Percentiles rank a stretch among this genome's conserved stretches.
These are phyloP conservation scores for Cutaneotrichosporon arboriforme DNA, from an alignment of 1,284 basidiomycete genomes.

Conservation along the genomic window DNA sequence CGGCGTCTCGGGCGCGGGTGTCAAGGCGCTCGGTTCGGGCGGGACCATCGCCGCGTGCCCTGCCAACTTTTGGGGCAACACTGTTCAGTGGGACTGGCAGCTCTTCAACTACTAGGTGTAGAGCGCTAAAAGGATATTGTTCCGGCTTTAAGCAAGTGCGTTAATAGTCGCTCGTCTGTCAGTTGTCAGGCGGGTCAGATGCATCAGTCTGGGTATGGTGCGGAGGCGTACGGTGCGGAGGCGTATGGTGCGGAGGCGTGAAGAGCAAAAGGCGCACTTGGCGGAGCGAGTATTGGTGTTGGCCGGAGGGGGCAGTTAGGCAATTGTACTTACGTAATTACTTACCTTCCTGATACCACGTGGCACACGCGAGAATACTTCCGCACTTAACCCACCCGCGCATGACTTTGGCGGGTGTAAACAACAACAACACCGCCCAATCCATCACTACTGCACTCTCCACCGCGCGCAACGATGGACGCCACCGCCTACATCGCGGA, in stretches of 20 bases:
- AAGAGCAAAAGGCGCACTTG: too few species aligned
- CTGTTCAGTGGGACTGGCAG: constrained; percentile 36
- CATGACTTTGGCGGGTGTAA: not conserved
- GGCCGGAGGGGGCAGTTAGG: too few species aligned
- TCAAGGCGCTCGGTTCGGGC: constrained; percentile 22
- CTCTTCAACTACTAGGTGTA: constrained; percentile 21
- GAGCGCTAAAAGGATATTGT: too few species aligned
- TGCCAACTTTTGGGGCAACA: constrained; percentile 28
- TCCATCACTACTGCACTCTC: not conserved
- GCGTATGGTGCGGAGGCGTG: too few species aligned
- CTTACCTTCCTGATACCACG: too few species aligned
- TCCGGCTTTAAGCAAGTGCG: too few species aligned
- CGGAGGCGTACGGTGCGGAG: too few species aligned
- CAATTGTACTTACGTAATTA: too few species aligned
- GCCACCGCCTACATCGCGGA: constrained; percentile 37
- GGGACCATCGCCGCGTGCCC: constrained; percentile 23
- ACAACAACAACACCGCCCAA: constrained; percentile 5
- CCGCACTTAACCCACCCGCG: not conserved
- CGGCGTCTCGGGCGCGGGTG: constrained; percentile 12
- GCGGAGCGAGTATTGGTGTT: too few species aligned
- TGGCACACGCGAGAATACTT: not conserved
- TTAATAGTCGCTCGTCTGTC: too few species aligned
- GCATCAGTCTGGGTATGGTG: too few species aligned
- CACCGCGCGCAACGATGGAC: constrained; percentile 21
- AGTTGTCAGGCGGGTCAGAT: too few species aligned